phyloP scores from a whole-genome alignment of 2,329 filamentous ascomycete genomes.

The Epichloe sp. region DNA sequence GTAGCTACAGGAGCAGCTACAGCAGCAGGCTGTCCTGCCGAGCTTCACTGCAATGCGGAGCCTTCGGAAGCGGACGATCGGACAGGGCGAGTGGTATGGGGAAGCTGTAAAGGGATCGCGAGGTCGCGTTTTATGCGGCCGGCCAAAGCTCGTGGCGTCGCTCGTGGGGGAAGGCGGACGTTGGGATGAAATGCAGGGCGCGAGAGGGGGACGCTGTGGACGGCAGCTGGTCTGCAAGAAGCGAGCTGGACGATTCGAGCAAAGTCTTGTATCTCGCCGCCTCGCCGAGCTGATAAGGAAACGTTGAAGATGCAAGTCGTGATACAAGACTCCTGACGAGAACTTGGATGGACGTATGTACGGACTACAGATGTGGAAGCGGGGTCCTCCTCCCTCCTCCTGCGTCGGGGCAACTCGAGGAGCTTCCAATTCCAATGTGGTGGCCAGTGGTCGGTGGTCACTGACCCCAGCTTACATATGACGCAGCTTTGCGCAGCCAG shows the following conservation, averaged over 20 bases:
- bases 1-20: no score
- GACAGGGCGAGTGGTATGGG: neutral
- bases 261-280: neutral
- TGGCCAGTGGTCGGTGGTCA: neutral
- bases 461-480: neutral
- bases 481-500: neutral
- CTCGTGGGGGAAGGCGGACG: neutral
- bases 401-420: no score
- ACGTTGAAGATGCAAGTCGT: neutral
- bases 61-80: neutral
- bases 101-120: constrained; percentile 4
- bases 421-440: no score
- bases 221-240: neutral
- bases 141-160: constrained; percentile 2
- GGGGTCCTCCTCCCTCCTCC: no score
- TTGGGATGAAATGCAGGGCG: neutral
- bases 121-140: constrained; percentile 21
- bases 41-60: neutral
- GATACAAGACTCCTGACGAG: neutral
- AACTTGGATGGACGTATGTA: neutral
- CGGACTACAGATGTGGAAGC: neutral
- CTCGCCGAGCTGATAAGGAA: neutral
- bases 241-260: neutral
- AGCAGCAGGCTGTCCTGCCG: constrained; percentile 2
- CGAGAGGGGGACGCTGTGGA: no score